Base-by-base conservation (phyloP, 2,329 filamentous ascomycete species). In the Alternaria arborescens region DNA sequence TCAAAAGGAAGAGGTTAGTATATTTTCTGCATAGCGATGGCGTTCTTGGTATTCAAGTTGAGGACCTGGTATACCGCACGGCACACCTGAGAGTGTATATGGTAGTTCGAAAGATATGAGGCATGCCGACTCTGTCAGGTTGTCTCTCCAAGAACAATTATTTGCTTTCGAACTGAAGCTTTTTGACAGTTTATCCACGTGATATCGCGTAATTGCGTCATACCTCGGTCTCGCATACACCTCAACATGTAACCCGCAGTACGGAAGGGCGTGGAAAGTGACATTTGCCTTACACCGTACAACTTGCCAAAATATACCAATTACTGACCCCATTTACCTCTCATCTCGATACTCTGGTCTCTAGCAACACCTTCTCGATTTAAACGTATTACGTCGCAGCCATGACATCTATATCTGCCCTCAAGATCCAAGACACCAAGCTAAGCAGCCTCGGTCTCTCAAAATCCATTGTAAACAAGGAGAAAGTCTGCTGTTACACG, bases 1-100 rank as follows among this genome's bases (percentile, higher is more conserved):
- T 48, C 20, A 57, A 38, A 34, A 12, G 43, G 42, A 20, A 47
- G 12, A n/a, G 48, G 60, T 62, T 42, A 51, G 20, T 36, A 42
- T 7, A 44, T 26, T 42, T 47, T 52, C 36, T 69, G 74, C 74
- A 77, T 77, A 77, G 74, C 74, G 73, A 66, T 60, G 74, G 74
- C 73, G 74, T 75, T 72, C 46, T 58, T 55, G 42, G 58, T 53
- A 34, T 58, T 36, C 22, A 38, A 34, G 41, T 40, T 32, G 14
- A 28, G 34, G 36, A 41, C 28, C 36, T 34, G 48, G 16, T 32
- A 16, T 12, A 20, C 22, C 30, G 24, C 34, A 36, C 28, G 47
- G n/a, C 46, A 55, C 43, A 46, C 26, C 32, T 8, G 12, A 42
- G 34, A n/a, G 40, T 60, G 34, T 32, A 44, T 40, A 34, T 42